Percentiles rank a stretch among this genome's conserved stretches.
Conservation (phyloP, 176 grass and related monocot species). For the Lolium rigidum region DNA sequence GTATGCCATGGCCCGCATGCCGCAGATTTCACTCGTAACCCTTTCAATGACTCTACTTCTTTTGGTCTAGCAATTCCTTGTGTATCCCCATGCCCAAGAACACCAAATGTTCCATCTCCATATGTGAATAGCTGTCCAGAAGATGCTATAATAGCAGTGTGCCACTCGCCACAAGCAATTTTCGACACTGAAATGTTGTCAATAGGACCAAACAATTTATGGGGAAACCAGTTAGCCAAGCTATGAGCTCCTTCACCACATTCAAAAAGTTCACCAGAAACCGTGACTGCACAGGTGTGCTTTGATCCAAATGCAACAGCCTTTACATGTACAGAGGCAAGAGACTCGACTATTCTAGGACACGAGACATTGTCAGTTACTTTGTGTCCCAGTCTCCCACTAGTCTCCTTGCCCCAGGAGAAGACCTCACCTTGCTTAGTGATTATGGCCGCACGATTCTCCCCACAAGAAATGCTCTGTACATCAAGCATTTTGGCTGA, state of each 20-base stretch:
- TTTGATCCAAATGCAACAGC: conserved; percentile 82
- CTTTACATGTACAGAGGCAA: conserved; percentile 73
- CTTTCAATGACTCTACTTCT: conserved; percentile 86
- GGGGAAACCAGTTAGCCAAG: conserved; percentile 74
- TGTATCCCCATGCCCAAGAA: conserved; percentile 87
- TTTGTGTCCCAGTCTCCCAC: conserved; percentile 56
- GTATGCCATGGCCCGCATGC: conserved; percentile 96
- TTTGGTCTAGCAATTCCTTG: conserved; percentile 71
- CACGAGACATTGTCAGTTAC: conserved; percentile 50
- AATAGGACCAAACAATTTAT: conserved; percentile 60
- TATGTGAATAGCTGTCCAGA: conserved; percentile 86
- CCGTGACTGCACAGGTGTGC: conserved; percentile 72
- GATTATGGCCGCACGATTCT: conserved; percentile 73
- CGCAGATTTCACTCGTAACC: conserved; percentile 68
- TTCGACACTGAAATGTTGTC: conserved; percentile 72
- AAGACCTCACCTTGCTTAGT: conserved; percentile 95
- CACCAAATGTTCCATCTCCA: conserved; percentile 91
- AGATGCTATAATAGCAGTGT: conserved; percentile 85
- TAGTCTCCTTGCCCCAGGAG: conserved; percentile 77
- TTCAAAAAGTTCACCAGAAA: conserved; percentile 81
- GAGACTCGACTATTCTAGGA: conserved; percentile 64
- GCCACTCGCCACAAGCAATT: conserved; percentile 92
- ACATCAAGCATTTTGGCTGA: conserved; percentile 77
- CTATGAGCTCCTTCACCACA: conserved; percentile 68
- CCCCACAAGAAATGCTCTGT: conserved; percentile 77